Evolutionary conservation across 2,329 filamentous ascomycete genomes (phyloP), one percentile per base, ranked within the genome.

Genomic region (Furcasterigmium furcatum): DNA sequence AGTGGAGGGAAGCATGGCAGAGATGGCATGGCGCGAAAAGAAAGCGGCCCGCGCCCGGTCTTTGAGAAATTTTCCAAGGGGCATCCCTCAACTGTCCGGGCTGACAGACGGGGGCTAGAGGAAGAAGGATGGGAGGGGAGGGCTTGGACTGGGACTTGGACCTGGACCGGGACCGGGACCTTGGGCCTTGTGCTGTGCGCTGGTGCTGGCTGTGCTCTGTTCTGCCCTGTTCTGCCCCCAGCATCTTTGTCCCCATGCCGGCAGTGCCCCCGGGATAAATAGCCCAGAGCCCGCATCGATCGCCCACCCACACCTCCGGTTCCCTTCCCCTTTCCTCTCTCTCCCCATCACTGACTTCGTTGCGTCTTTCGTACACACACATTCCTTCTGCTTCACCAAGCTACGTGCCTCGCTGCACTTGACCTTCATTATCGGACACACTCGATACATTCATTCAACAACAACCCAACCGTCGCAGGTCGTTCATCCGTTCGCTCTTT

Each of bases 381-480:
- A 36, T 36, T 36, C 34, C 34, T 36, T 36, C 20, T 20, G 41
- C 21, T 43, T 43, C 30, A 36, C 40, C 21, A 27, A 22, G n/a
- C 16, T 18, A 9, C 32, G 41, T 43, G 41, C 41, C 32, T 36
- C 10, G 32, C 41, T 38, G 41, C 41, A 43, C 41, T 13, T 27
- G 22, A 43, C 41, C 32, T 27, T 43, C 41, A 21, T 43, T 43
- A 16, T 22, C 32, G 19, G 34, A 19, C 16, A 27, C 30, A 34
- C 34, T n/a, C n/a, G 34, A 36, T 19, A 36, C 34, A 14, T 18
- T 9, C n/a, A 18, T 16, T 18, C 7, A 27, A 27, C 24, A 27
- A 7, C 12, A 27, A 12, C 7, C 24, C 24, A 12, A 7, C 12
- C 24, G 24, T 27, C 24, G 24, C 24, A 7, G 24, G 24, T 12